Evolutionary conservation across 306 rosid species (phyloP), one percentile per base, ranked within the genome.

Genomic region (Prunus mongolica): DNA sequence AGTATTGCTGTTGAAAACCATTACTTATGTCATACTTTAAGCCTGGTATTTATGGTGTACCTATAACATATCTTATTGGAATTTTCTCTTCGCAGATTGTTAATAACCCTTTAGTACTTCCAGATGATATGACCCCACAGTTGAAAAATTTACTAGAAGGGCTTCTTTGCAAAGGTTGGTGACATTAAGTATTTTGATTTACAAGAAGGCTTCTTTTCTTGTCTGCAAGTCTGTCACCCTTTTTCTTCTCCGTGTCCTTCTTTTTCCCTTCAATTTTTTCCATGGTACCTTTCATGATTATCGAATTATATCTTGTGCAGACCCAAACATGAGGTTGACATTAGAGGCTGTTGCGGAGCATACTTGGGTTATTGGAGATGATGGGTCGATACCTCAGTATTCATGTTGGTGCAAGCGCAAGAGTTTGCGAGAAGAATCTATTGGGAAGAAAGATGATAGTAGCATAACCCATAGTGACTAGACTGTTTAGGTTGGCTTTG

Each of bases 361-460:
- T 66, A 34, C 24, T 38, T 92, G 98, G 98, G 82, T 94, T 68
- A 73, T 88, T 67, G 97, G 93, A 82, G 90, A 90, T 73, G 86
- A 85, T 75, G 98, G 97, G 65, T 93, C 93, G 38, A 67, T 94
- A 79, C 87, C 84, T 62, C 84, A 71, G 79, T 86, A 86, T 78
- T 78, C 58, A 65, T 94, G 98, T 77, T 94, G 95, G 97, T 94
- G 98, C 87, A 85, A 89, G 80, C 89, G 93, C 83, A 84, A 88
- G 82, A 76, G 82, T 65, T 34, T 60, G 69, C 63, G 41, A 20
- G 89, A 87, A 79, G 89, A 90, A 62, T 52, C 67, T 68, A 60
- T 83, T 63, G 81, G 77, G 77, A 85, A 22, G 84, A 73, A 81
- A 80, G 52, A 71, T 18, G 52, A 72, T 50, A 67, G 72, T 78